A percentile compares a stretch with the other conserved stretches of the same genome.
Conservation (phyloP, 768 basidiomycete species). For the Lyophyllum semitale region DNA sequence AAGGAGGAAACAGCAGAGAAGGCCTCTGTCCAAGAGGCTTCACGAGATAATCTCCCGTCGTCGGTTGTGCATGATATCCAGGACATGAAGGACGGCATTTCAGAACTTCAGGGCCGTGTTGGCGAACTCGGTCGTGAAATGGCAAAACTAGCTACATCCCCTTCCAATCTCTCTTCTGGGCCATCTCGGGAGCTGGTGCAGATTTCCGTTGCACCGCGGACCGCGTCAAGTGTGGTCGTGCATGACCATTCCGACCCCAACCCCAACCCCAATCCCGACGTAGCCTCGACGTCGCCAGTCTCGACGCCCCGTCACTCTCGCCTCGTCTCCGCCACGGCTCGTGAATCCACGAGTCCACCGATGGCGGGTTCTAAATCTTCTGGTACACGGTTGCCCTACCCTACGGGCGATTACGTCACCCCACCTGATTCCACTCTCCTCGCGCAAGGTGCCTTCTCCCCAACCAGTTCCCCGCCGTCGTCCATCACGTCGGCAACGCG, state of each 20-base stretch:
- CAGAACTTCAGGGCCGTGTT: slow-evolving; percentile 75
- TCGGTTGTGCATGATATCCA: slow-evolving; percentile 43
- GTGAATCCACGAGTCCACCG: slow-evolving; percentile 67
- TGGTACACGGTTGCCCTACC: slow-evolving; percentile 73
- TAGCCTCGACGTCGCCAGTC: slow-evolving; percentile 22
- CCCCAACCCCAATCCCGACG: slow-evolving; percentile 22
- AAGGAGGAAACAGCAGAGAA: slow-evolving; percentile 16
- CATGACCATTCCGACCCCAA: slow-evolving; percentile 28
- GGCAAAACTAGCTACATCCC: slow-evolving; percentile 66
- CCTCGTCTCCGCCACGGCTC: slow-evolving; percentile 44
- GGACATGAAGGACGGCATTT: slow-evolving; percentile 66
- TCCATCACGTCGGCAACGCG: slow-evolving; percentile 55
- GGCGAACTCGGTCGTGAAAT: slow-evolving; percentile 78
- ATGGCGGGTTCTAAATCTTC: slow-evolving; percentile 49
- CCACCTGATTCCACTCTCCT: slow-evolving; percentile 47
- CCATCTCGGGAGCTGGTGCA: slow-evolving; percentile 49
- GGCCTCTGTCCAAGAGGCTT: slow-evolving; percentile 17
- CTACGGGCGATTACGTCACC: slow-evolving; percentile 80
- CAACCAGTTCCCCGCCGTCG: slow-evolving; percentile 47
- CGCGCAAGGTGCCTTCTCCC: slow-evolving; percentile 39
- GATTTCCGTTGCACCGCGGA: slow-evolving; percentile 44
- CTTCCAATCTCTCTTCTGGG: slow-evolving; percentile 50
- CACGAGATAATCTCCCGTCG: slow-evolving; percentile 12
- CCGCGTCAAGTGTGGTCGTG: slow-evolving; percentile 46
- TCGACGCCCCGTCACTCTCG: slow-evolving; percentile 40